phyloP scores from a whole-genome alignment of 345 rosid genomes.

The Durio zibethinus region DNA sequence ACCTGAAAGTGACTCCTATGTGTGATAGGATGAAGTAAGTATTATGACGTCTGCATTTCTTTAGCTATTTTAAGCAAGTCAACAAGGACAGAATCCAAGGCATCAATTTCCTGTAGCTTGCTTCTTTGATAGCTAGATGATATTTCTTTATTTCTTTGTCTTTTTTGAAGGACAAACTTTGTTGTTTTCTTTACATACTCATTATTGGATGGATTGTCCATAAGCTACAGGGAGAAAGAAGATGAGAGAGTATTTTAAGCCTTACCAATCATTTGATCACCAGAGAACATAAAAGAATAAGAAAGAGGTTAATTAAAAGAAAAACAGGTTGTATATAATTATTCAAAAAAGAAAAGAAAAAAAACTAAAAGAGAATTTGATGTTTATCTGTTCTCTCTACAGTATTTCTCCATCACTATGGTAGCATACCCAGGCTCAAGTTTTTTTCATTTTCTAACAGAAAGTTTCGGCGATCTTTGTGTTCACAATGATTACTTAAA shows the following conservation, averaged over 20 bases:
- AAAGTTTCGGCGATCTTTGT: background rate
- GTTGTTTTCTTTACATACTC: background rate
- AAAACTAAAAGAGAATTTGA: background rate
- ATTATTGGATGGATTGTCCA: background rate
- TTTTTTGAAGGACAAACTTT: background rate
- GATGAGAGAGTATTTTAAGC: background rate
- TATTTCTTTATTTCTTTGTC: background rate
- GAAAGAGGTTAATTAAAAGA: background rate
- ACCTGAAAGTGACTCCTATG: background rate
- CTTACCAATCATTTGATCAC: background rate
- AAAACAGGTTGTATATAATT: background rate
- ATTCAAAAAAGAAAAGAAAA: background rate
- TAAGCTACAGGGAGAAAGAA: background rate
- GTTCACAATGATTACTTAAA: too few species aligned
- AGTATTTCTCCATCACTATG: background rate
- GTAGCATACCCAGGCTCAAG: background rate
- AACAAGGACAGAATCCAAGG: background rate
- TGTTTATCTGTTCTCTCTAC: background rate
- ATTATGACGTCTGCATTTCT: background rate
- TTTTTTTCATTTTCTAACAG: background rate
- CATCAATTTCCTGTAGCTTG: background rate
- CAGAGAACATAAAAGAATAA: background rate
- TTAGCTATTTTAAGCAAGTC: background rate
- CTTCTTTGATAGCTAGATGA: background rate
- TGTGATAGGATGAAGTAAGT: background rate